phyloP scores from a whole-genome alignment of 2,329 filamentous ascomycete genomes.

The Sordariomycetes sp. region DNA sequence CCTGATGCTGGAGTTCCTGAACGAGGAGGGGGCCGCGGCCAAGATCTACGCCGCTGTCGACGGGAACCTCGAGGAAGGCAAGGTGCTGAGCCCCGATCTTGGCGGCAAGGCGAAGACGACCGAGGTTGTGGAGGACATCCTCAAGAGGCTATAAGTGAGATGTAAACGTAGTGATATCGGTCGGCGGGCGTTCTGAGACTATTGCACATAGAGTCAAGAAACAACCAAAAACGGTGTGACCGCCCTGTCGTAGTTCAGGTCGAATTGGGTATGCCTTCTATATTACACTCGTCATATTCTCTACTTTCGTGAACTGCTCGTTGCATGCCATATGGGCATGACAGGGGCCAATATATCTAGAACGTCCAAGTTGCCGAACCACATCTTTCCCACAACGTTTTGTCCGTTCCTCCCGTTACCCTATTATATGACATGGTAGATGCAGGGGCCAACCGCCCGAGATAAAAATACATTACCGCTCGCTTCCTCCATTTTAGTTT shows the following conservation, averaged over 20 bases:
- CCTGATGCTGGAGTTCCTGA: slow-evolving; percentile 92
- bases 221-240: background rate
- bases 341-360: background rate
- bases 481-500: background rate
- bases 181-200: background rate
- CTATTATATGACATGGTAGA: background rate
- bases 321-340: background rate
- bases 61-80: slow-evolving; percentile 74
- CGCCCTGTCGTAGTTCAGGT: background rate
- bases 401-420: background rate
- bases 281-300: background rate
- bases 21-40: slow-evolving; percentile 76
- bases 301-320: background rate
- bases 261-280: background rate
- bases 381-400: background rate
- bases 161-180: background rate
- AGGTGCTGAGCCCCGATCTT: slow-evolving; percentile 76
- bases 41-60: slow-evolving; percentile 89
- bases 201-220: background rate
- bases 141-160: slow-evolving; percentile 59
- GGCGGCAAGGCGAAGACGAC: slow-evolving; percentile 79
- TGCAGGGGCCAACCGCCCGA: background rate
- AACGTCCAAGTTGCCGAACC: background rate
- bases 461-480: background rate
- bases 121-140: slow-evolving; percentile 78